phyloP scores from a whole-genome alignment of 805 yeast genomes.

The Nakazawaea molendinolei region DNA sequence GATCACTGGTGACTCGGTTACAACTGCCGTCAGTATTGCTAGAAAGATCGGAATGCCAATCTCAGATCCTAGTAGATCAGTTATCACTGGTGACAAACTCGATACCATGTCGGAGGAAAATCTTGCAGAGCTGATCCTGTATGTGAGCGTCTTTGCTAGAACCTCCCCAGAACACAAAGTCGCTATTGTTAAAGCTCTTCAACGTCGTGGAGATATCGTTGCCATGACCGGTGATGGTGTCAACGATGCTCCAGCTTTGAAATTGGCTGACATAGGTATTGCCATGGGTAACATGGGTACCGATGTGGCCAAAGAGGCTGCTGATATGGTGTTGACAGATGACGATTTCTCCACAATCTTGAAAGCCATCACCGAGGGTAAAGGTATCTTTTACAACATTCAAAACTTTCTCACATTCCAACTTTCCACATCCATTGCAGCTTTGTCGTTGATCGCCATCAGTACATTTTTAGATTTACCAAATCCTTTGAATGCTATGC shows the following conservation, averaged over 20 bases:
- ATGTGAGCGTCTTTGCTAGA: slow-evolving; percentile 87
- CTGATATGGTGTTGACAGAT: slow-evolving; percentile 95
- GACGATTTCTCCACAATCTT: slow-evolving; percentile 94
- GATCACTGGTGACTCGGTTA: slow-evolving; percentile 94
- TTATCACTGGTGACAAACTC: slow-evolving; percentile 79
- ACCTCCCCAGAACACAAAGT: slow-evolving; percentile 94
- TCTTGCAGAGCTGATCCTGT: slow-evolving; percentile 67
- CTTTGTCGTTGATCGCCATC: slow-evolving; percentile 80
- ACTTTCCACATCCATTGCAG: slow-evolving; percentile 93
- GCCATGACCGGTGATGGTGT: slow-evolving; percentile 99
- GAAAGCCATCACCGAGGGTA: slow-evolving; percentile 94
- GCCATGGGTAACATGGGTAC: slow-evolving; percentile 94
- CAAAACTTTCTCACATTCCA: slow-evolving; percentile 94
- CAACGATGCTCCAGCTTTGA: slow-evolving; percentile 97
- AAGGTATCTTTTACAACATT: slow-evolving; percentile 92
- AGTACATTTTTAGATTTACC: slow-evolving; percentile 84
- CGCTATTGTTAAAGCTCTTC: slow-evolving; percentile 82
- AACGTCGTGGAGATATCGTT: slow-evolving; percentile 86
- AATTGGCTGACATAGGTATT: slow-evolving; percentile 92
- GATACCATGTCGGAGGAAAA: slow-evolving; percentile 69
- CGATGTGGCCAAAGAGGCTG: slow-evolving; percentile 97
- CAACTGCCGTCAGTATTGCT: slow-evolving; percentile 82
- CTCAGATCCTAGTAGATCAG: slow-evolving; percentile 53
- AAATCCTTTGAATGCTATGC: slow-evolving; percentile 96
- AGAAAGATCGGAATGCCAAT: slow-evolving; percentile 85